Evolutionary conservation across 73 alveolate genomes (phyloP), one percentile per base, ranked within the genome.

Genomic region (Paramecium sexaurelia): DNA sequence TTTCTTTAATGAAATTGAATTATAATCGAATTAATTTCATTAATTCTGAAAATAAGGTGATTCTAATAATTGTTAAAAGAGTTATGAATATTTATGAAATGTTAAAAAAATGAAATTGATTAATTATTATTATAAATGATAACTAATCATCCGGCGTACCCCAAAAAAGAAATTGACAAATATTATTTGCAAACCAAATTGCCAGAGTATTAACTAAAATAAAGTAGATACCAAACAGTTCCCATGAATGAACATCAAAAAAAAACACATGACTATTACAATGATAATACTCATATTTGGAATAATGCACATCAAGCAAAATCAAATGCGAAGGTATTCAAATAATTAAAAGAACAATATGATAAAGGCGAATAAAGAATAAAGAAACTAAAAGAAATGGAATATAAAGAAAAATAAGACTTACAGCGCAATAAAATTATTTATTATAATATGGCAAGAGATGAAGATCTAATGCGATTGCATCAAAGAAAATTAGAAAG

Each of bases 231-330:
- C 22, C 27, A 78, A 45, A 78, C 90, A 40, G 90, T 45, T 78
- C 90, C 90, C 4, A 10, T 5, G 6, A 37, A 78, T 22, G 55
- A 78, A 8, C 68, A 19, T 19, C 10, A 78, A 43, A 78, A 41
- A 20, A 78, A 78, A 24, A 78, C 26, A 5, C 71, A 78, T 43
- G 40, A 78, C 1, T 78, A 78, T 40, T 78, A 78, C 41, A 32
- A 78, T 78, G 90, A 78, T 78, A 78, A 78, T 11, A 40, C 71
- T 0, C 90, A 78, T 43, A 78, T 78, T 78, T 78, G 90, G 90
- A 78, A 78, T 24, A 78, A 78, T 33, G n/a, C 26, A 37, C 90
- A 78, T 78, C 36, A 78, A 78, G 90, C 90, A 5, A 78, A 45
- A 13, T 78, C 90, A 78, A 78, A 78, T 78, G 55, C 55, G 39